Base-by-base conservation (phyloP, 2,329 filamentous ascomycete species). In the Penicillium thymicola region DNA sequence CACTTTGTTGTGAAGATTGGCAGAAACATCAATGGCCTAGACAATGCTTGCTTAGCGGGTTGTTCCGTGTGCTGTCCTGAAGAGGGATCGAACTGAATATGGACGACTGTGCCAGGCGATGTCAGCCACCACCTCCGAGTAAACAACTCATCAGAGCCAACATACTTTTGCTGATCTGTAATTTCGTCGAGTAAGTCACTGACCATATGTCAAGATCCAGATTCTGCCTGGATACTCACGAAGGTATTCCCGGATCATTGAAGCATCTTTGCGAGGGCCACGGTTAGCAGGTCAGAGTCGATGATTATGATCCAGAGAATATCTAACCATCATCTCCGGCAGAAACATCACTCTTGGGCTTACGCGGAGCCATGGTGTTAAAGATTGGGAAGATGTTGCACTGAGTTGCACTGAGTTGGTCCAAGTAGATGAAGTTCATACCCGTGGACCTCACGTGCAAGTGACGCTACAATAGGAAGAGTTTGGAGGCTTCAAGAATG, bases 1-100 rank as follows among this genome's bases (percentile, higher is more conserved):
- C 56, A 85, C 80, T 59, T 79, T 81, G 63, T 85, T 84, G 65
- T 85, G 83, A 40, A 87, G 73, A 69, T 87, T 87, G 13, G 80
- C 76, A 53, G 82, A 85, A 41, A 87, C 75, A 46, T 87, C 84
- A 44, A 79, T 82, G 3, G 80, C 79, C 79, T 78, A 25, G 25
- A n/a, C 40, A 13, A 21, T 28, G 11, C 27, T 41, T 30, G 41
- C 5, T 57, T 36, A 52, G 13, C 9, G n/a, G 34, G 11, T 5
- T 34, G n/a, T 42, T 10, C 11, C 10, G 23, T 16, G 1, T 21
- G 14, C 6, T 23, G 25, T 11, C 1, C 13, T n/a, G 32, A 11
- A 13, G 16, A 37, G 13, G 23, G 23, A 34, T 21, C 75, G 54
- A 64, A 81, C 81, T 13, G 81, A 83, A 65, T 82, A 83, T 3